These are phyloP conservation scores for Zasmidium citrigriseum DNA, from an alignment of 2,329 filamentous ascomycete genomes.

Conservation along the genomic window DNA sequence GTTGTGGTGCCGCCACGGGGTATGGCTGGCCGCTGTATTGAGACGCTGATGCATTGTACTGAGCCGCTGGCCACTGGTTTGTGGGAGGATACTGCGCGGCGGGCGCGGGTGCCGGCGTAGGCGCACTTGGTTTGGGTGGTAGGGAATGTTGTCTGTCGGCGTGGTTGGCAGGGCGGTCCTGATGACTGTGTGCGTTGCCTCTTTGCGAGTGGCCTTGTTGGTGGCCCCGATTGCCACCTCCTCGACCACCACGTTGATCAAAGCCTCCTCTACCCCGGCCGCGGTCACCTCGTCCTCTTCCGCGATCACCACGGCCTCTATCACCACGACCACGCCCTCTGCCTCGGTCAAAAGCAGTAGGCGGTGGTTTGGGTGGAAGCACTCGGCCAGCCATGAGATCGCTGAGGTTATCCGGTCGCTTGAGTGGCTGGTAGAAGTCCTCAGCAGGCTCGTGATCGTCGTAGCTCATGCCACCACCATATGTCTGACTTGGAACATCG, in stretches of 20 bases:
- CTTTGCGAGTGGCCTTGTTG: constrained; percentile 10
- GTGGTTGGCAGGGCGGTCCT: constrained; percentile 27
- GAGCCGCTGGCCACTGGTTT: constrained; percentile 58
- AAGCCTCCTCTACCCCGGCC: constrained; percentile 21
- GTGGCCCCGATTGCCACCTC: constrained; percentile 7
- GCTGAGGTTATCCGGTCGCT: constrained; percentile 49
- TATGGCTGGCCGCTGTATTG: no score
- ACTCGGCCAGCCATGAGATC: constrained; percentile 44
- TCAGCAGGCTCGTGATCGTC: constrained; percentile 43
- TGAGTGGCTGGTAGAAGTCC: constrained; percentile 51
- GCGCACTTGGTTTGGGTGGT: constrained; percentile 17
- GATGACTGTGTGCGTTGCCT: constrained; percentile 28
- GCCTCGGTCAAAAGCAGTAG: constrained; percentile 34
- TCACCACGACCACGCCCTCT: constrained; percentile 33
- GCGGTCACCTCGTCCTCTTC: constrained; percentile 27
- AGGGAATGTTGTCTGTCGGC: constrained; percentile 13
- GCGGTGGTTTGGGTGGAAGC: constrained; percentile 27
- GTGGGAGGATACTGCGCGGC: not conserved
- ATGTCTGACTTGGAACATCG: constrained; percentile 26
- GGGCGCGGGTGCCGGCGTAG: not conserved
- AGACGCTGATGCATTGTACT: constrained; percentile 67
- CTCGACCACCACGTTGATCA: constrained; percentile 17
- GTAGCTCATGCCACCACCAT: constrained; percentile 37
- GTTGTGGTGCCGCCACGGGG: constrained; percentile 23
- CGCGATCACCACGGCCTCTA: constrained; percentile 31